Evolutionary conservation across 1,284 basidiomycete species (phyloP).

Genomic region (Ustilago vetiveriae): DNA sequence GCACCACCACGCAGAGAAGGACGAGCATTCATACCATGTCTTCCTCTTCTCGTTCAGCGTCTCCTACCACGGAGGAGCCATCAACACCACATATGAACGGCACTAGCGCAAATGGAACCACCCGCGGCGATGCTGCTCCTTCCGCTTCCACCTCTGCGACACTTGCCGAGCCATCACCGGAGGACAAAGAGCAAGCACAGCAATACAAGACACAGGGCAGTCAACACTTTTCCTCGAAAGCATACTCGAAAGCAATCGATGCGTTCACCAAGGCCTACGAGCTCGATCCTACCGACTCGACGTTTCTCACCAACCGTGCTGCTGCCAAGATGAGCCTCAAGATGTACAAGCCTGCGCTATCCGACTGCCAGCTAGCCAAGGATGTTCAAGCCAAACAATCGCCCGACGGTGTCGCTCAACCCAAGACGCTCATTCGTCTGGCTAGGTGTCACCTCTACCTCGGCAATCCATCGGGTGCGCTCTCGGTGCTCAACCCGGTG

Average conservation of each 20-base stretch:
- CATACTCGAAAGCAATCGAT: constrained; percentile 63
- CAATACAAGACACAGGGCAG: constrained; percentile 65
- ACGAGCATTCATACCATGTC: no score
- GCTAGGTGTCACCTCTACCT: constrained; percentile 60
- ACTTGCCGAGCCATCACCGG: constrained; percentile 7
- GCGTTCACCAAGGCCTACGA: constrained; percentile 68
- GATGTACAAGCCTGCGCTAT: constrained; percentile 77
- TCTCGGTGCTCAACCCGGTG: constrained; percentile 38
- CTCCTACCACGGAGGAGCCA: no score
- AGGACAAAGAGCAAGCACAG: constrained; percentile 49
- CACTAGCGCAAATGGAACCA: no score
- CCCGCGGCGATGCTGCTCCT: background rate
- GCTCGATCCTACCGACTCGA: constrained; percentile 76
- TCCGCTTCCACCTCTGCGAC: background rate
- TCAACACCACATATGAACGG: background rate
- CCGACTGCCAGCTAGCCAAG: constrained; percentile 80
- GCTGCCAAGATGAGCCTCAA: constrained; percentile 85
- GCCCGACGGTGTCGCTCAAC: constrained; percentile 28
- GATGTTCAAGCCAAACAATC: constrained; percentile 71
- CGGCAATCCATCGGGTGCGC: constrained; percentile 49
- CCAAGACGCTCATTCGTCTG: constrained; percentile 58
- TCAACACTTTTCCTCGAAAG: constrained; percentile 54
- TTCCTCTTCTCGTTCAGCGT: constrained; percentile 15
- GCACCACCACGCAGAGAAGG: no score
- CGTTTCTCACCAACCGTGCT: constrained; percentile 84